These are phyloP conservation scores for Daldinia caldariorum DNA, from an alignment of 495 filamentous ascomycete species.

Conservation along the genomic window DNA sequence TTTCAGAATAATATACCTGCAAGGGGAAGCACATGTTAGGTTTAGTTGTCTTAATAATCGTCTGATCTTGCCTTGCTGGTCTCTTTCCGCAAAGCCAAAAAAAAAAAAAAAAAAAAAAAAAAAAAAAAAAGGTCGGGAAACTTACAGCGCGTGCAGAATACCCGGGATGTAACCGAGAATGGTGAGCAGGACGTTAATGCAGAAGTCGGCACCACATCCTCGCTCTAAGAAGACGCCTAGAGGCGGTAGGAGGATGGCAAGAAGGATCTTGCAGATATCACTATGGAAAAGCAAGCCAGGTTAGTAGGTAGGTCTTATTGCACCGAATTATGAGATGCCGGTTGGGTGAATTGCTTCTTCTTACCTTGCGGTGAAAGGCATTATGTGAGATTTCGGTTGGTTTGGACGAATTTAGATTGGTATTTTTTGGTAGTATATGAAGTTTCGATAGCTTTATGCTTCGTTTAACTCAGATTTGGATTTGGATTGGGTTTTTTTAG, in stretches of 20 bases:
- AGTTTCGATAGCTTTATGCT: conserved; percentile 2
- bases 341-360: conserved; percentile 19
- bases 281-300: conserved; percentile 51
- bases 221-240: conserved; percentile 92
- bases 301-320: conserved; percentile 9
- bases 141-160: conserved; percentile 75
- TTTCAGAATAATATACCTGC: conserved; percentile 61
- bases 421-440: background rate
- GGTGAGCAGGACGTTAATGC: conserved; percentile 89
- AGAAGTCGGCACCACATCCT: conserved; percentile 81
- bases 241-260: conserved; percentile 87
- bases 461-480: background rate
- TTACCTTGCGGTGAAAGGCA: conserved; percentile 69
- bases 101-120: too few relatives aligned
- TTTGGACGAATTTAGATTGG: background rate
- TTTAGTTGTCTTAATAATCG: conserved; percentile 1
- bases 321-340: background rate
- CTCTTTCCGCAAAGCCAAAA: too few relatives aligned
- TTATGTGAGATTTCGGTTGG: conserved; percentile 33
- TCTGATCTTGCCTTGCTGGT: too few relatives aligned
- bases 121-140: conserved; percentile 17
- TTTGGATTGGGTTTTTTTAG: background rate
- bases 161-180: conserved; percentile 84
- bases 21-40: conserved; percentile 25
- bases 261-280: conserved; percentile 90